Base-by-base conservation (phyloP, 2,329 filamentous ascomycete species). In the Gaeumannomyces sp. region DNA sequence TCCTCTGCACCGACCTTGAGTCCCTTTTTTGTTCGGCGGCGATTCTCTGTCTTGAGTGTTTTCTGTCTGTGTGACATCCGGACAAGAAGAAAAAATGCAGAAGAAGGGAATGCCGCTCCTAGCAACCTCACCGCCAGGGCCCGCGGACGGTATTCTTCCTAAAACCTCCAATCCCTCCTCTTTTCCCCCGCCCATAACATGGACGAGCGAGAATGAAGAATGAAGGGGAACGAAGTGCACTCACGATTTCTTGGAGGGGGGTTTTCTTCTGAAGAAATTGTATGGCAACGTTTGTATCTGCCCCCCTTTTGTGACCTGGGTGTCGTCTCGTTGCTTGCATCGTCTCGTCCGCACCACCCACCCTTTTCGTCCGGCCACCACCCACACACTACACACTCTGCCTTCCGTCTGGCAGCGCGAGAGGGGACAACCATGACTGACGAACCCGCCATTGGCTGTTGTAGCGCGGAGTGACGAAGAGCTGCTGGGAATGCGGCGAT, bases 401-500 rank as follows among this genome's bases (percentile, higher is more conserved):
- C 38, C 38, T 45, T 19, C 16, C 38, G 19, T 45, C 38, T 6
- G 38, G 38, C 38, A 45, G 38, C 38, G 38, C 19, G 16, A 45
- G 6, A 19, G 38, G 38, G 38, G 28, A 29, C 28, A 59, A 13
- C 60, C 19, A 19, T 62, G 59, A 7, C 76, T 27, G 33, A 61
- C 25, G 5, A 33, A 19, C 38, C 25, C 28, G 38, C 14, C 38
- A 45, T 45, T 16, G 11, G 5, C 35, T 7, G 45, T 53, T 53
- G 11, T 27, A 86, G 78, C 80, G 81, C 68, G 84, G 84, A 64
- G 86, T 91, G 72, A 86, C 85, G 19, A 80, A 78, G 70, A 85
- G 92, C 71, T 97, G 93, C 78, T 95, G 91, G 84, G 92, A 93
- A 75, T 97, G 93, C 75, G 92, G 92, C 63, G 85, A 85, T 67